A percentile compares a stretch with the other conserved stretches of the same genome.
Conservation (phyloP, 345 rosid species). For the Garcia nutans region DNA sequence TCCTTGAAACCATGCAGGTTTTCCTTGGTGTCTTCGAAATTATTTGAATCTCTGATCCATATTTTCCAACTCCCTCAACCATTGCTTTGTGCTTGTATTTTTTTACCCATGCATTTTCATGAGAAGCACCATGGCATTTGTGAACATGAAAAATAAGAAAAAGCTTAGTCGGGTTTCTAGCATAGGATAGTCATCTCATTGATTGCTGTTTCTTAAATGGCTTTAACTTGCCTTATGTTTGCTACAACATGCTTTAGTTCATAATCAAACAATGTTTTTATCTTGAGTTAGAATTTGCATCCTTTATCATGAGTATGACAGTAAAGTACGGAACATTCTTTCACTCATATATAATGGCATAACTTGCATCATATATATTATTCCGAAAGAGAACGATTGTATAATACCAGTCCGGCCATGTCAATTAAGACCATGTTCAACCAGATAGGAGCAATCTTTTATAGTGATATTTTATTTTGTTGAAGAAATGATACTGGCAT, state of each 20-base stretch:
- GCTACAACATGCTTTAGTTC: background rate
- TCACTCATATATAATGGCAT: background rate
- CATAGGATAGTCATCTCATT: background rate
- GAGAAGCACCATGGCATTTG: background rate
- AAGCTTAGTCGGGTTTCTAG: background rate
- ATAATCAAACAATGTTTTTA: background rate
- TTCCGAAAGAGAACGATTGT: background rate
- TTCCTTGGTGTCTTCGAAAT: background rate
- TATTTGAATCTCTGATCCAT: background rate
- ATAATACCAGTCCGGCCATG: background rate
- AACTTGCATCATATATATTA: background rate
- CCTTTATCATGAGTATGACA: background rate
- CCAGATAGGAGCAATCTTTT: background rate
- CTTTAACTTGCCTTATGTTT: background rate
- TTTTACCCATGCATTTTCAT: background rate
- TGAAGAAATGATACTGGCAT: background rate
- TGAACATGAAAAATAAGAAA: background rate
- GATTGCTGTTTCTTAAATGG: background rate
- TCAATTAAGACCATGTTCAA: background rate
- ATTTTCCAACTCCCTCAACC: background rate
- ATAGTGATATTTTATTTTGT: background rate
- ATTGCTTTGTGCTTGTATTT: background rate
- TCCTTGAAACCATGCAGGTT: conserved; percentile 1
- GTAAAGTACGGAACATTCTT: background rate
- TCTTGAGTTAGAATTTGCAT: background rate